Evolutionary conservation across 805 yeast species (phyloP), one percentile per base, ranked within the genome.

Genomic region (Millerozyma acaciae): DNA sequence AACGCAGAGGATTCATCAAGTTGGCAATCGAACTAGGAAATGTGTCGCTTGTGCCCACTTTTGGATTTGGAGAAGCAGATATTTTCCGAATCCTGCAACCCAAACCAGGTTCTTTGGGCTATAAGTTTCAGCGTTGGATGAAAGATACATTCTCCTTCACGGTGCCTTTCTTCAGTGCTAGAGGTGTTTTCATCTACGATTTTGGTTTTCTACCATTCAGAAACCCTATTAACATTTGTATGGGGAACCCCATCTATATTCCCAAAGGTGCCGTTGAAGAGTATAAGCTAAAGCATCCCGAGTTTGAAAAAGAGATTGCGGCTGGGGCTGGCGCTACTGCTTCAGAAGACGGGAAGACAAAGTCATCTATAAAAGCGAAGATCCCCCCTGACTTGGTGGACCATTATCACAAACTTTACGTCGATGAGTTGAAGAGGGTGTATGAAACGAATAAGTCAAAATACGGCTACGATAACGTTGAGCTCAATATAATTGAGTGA

Each of bases 141-240:
- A 90, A 93, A 48, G 65, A 65, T 18, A 68, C 62, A 22, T 70
- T 79, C 33, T 93, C 90, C 1, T 90, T 90, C 58, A 89, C 98
- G 0, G 50, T 93, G 4, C 98, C 98, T 1, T 75, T 93, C 30
- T 84, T 93, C 61, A 81, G 85, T 53, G 96, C 96, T 1, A 68
- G 97, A 28, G 97, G 97, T 0, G 68, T 93, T 1, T 89, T 90
- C 60, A 86, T 90, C 49, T 85, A 89, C 48, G 96, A 88, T 53
- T 85, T 84, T 61, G 98, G 98, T 0, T 60, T 93, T 19, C 58
- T 93, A 37, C 97, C 98, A 2, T 89, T 76, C 54, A 70, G 97
- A 44, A 74, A 80, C 33, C 85, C 85, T 2, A 80, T 93, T 35
- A 71, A 84, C 41, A 69, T 93, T 9, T 94, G 85, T 37, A 64